phyloP scores from a whole-genome alignment of 345 rosid genomes.

The Pistacia atlantica region DNA sequence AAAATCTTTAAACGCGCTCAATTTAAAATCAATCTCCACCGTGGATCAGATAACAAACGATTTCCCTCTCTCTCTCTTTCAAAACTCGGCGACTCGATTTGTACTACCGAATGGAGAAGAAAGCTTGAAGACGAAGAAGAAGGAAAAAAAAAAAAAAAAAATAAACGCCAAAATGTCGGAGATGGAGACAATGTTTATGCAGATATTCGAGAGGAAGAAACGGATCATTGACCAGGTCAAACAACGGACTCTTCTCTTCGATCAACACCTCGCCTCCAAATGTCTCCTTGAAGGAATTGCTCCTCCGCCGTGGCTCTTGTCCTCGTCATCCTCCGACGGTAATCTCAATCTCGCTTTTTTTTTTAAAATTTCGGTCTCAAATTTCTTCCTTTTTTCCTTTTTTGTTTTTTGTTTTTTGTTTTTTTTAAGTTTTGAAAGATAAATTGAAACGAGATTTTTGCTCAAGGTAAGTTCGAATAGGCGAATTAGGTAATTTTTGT shows the following conservation, averaged over 20 bases:
- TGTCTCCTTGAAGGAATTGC: slow-evolving; percentile 66
- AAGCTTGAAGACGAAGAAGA: neutral
- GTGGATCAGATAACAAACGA: neutral
- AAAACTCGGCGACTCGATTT: slow-evolving; percentile 24
- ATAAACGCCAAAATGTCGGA: slow-evolving; percentile 30
- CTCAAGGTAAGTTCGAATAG: no score
- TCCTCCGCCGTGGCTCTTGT: slow-evolving; percentile 76
- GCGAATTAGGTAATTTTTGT: no score
- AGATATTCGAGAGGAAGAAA: slow-evolving; percentile 74
- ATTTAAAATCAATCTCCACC: neutral
- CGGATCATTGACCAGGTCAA: slow-evolving; percentile 55
- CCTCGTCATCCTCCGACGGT: slow-evolving; percentile 45
- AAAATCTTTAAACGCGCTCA: slow-evolving; percentile 12
- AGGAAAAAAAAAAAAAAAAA: no score
- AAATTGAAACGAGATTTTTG: no score
- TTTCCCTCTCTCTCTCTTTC: slow-evolving; percentile 26
- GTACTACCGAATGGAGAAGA: slow-evolving; percentile 18
- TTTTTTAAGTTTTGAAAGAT: no score
- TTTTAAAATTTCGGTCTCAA: neutral
- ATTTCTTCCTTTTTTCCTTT: neutral
- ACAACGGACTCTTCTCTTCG: slow-evolving; percentile 65
- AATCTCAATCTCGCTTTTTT: slow-evolving; percentile 7
- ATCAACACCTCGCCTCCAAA: slow-evolving; percentile 68
- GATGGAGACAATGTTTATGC: slow-evolving; percentile 59
- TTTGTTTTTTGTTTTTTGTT: neutral